Evolutionary conservation across 305 asterid species (phyloP).

Genomic region (Fraxinus xanthoxyloides): DNA sequence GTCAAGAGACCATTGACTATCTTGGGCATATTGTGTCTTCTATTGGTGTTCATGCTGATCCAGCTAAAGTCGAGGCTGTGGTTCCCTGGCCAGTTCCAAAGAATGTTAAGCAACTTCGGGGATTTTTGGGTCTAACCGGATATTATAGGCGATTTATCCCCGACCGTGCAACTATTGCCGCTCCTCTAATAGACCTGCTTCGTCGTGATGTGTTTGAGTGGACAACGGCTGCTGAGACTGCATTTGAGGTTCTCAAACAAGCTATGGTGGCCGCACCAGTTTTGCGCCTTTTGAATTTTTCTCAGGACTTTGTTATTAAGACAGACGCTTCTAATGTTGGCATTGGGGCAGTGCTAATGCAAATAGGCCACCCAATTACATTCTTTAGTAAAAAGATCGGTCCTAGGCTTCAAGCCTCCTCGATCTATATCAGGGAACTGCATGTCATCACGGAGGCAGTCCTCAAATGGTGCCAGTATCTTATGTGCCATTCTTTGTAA

Average conservation of each 20-base stretch:
- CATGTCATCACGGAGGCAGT: background rate
- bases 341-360: background rate
- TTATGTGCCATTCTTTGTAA: background rate
- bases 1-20: background rate
- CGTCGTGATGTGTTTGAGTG: background rate
- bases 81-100: background rate
- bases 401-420: background rate
- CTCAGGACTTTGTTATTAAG: background rate
- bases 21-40: background rate
- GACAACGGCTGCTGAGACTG: background rate
- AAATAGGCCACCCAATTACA: background rate
- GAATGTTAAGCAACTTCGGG: background rate
- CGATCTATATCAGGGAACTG: background rate
- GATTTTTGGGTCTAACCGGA: background rate
- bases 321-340: background rate
- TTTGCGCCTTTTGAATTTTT: background rate
- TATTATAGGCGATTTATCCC: background rate
- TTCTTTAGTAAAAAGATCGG: background rate
- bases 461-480: constrained; percentile 9
- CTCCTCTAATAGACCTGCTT: background rate
- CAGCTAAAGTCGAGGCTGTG: background rate
- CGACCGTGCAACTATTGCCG: background rate
- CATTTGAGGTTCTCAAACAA: background rate
- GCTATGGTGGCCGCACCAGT: background rate
- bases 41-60: background rate